Evolutionary conservation across 257 asterid genomes (phyloP), one percentile per base, ranked within the genome.

Genomic region (Plantago ovata): DNA sequence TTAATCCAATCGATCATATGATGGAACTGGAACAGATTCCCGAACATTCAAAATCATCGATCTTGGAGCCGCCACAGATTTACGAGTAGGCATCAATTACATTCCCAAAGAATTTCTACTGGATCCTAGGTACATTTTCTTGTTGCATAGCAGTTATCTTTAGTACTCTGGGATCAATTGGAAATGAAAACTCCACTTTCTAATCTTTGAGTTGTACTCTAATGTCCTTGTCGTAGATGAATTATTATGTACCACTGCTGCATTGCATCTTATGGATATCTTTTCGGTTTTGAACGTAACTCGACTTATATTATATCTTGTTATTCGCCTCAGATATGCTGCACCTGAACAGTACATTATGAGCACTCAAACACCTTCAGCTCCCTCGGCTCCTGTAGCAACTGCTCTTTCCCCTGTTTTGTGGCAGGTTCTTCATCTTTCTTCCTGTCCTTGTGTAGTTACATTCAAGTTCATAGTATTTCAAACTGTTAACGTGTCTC

Each of bases 331-430:
- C 79, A 92, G 97, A 78, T 89, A 93, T 66, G 80, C 95, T 64
- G 97, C 99, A 59, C 98, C 98, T n/a, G 98, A 92, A 73, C 98
- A 92, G 66, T 92, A 88, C 69, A 88, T 92, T 47, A 92, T 92
- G 98, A 88, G 98, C 73, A 89, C 99, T 63, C 95, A 92, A 77
- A 93, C 98, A 23, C 98, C 98, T 10, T 93, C 95, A 1, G 97
- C 97, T 15, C 99, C 99, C 22, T 89, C 99, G 0, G 95, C 78
- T 44, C 99, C 97, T 6, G 95, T 93, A 48, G 99, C 99, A 6
- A 55, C 96, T 10, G 96, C 95, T 46, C 96, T 93, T 65, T 93
- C 99, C 65, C 97, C 97, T 42, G 94, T 93, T 54, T 73, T 93
- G 24, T 93, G 98, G 97, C 98, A 92, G 98, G 95, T 92, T 62